Conservation (phyloP, 75 land plant species). For the Pinus taeda region DNA sequence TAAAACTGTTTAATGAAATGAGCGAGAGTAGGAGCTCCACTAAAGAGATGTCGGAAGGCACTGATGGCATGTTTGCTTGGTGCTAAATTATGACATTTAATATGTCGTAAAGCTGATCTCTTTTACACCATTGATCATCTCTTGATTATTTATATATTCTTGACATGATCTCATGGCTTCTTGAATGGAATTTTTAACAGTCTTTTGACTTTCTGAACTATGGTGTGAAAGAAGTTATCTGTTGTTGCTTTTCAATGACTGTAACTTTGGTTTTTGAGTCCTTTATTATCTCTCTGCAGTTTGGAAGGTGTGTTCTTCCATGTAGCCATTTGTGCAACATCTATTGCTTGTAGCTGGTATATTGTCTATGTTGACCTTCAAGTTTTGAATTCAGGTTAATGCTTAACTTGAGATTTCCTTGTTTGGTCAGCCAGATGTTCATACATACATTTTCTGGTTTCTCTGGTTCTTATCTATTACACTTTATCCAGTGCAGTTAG, state of each 20-base stretch:
- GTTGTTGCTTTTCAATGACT: neutral
- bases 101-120: neutral
- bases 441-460: too few relatives aligned
- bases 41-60: neutral
- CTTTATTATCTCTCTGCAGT: neutral
- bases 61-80: neutral
- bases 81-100: neutral
- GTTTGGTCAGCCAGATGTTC: too few relatives aligned
- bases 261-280: neutral
- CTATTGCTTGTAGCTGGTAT: neutral
- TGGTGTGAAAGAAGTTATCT: neutral
- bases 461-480: too few relatives aligned
- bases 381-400: too few relatives aligned
- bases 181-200: neutral
- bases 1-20: neutral
- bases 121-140: neutral
- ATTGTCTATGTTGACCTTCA: too few relatives aligned
- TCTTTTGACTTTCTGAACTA: neutral
- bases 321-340: neutral
- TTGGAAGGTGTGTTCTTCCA: neutral
- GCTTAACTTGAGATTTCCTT: too few relatives aligned
- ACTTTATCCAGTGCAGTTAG: too few relatives aligned
- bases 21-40: neutral
- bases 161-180: neutral
- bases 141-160: neutral